Conservation (phyloP, 768 basidiomycete genomes). For the Podaxis rugospora region DNA sequence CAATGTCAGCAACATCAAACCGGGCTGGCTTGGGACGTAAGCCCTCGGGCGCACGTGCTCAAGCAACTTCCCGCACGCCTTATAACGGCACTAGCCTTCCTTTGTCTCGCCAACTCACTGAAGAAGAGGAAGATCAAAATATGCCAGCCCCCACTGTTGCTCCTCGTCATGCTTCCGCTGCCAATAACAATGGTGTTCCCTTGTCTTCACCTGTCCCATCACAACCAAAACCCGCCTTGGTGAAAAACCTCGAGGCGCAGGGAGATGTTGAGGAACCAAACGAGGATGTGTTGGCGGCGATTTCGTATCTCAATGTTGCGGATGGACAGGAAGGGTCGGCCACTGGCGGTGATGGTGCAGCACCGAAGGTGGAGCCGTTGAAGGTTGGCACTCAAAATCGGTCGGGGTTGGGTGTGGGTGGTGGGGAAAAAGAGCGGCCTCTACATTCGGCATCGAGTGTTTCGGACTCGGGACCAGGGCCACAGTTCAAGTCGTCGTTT, state of each 20-base stretch:
- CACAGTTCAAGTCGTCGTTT: conserved; percentile 78
- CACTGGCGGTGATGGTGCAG: not conserved
- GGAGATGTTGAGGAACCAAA: conserved; percentile 42
- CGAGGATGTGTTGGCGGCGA: conserved; percentile 72
- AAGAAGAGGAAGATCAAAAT: conserved; percentile 28
- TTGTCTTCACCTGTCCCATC: not conserved
- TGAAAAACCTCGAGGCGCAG: conserved; percentile 14
- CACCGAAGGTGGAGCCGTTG: conserved; percentile 28
- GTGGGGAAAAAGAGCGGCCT: conserved; percentile 12
- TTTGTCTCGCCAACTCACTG: conserved; percentile 24
- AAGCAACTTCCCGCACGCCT: conserved; percentile 34
- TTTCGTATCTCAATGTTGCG: conserved; percentile 66
- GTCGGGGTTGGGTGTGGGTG: conserved; percentile 14
- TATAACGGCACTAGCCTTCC: conserved; percentile 36
- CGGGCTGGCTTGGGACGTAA: conserved; percentile 56
- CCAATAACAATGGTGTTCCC: not conserved
- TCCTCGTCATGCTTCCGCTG: not conserved
- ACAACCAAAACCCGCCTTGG: not conserved
- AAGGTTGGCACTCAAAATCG: conserved; percentile 21
- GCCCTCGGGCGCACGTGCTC: conserved; percentile 82
- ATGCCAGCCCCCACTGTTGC: not conserved
- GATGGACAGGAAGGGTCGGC: conserved; percentile 33
- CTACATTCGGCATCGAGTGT: conserved; percentile 1
- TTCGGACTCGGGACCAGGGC: not conserved
- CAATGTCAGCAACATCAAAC: conserved; percentile 5